phyloP scores from a whole-genome alignment of 2,329 filamentous ascomycete genomes.

The Bipolaris oryzae region DNA sequence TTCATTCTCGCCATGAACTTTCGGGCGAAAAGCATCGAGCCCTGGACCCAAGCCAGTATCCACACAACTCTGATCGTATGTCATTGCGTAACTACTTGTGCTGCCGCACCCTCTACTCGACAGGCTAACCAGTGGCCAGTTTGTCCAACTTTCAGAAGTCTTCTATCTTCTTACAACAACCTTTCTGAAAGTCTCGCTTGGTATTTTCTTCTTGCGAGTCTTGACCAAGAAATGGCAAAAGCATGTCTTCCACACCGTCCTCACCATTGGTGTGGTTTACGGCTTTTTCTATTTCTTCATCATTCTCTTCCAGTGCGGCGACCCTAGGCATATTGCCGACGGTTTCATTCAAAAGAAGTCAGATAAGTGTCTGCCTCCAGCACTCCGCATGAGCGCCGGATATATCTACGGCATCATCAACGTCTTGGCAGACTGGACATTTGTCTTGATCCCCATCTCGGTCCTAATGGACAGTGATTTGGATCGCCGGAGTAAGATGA shows the following conservation, averaged over 20 bases:
- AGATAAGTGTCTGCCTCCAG: conserved; percentile 32
- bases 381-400: conserved; percentile 31
- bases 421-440: conserved; percentile 44
- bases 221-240: conserved; percentile 43
- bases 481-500: conserved; percentile 53
- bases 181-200: conserved; percentile 52
- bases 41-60: conserved; percentile 21
- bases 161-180: conserved; percentile 60
- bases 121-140: conserved; percentile 22
- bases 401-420: conserved; percentile 44
- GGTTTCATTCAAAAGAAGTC: conserved; percentile 15
- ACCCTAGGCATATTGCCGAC: conserved; percentile 34
- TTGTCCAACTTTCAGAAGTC: conserved; percentile 51
- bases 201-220: conserved; percentile 46
- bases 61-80: conserved; percentile 31
- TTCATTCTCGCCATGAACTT: conserved; percentile 33
- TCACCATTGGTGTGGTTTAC: conserved; percentile 15
- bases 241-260: conserved; percentile 6
- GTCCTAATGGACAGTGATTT: conserved; percentile 51
- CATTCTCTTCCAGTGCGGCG: conserved; percentile 40
- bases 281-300: conserved; percentile 40
- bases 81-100: background rate
- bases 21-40: conserved; percentile 12
- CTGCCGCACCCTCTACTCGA: background rate
- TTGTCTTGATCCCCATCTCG: conserved; percentile 43